Evolutionary conservation across 192 early-diverging fungal species (phyloP), one percentile per base, ranked within the genome.

Genomic region (Backusella parvicylindrica): DNA sequence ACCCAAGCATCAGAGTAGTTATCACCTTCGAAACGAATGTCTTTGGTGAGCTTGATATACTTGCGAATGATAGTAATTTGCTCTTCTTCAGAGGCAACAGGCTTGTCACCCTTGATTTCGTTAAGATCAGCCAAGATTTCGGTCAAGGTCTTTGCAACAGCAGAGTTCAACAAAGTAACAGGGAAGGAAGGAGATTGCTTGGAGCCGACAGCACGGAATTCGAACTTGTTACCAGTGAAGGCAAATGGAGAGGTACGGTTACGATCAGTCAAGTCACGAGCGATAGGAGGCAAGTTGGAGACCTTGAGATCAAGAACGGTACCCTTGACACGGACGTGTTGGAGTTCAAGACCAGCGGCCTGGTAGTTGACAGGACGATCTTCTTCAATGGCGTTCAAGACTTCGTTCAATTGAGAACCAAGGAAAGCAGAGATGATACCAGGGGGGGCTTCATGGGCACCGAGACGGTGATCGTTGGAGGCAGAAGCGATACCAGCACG

Each of bases 141-240:
- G 76, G 77, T 81, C 68, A 99, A 75, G 16, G 96, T 92, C 6
- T 90, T 88, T 12, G 96, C 91, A 23, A 99, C 96, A 43, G 95
- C 95, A 70, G 95, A 88, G 91, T 98, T 99, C 53, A 98, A 84
- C 70, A 99, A 83, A 0, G 95, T 94, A 67, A 96, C 91, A 18
- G 97, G 96, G 92, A 97, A 98, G 56, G 97, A 94, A 38, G 96
- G 94, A 32, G 95, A 96, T 88, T 97, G 96, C 89, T 97, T 97
- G 74, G 97, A 96, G 50, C 97, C 97, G 37, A 99, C 96, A 49
- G 97, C 95, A 84, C 96, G 93, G 96, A 97, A 99, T 91, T 99
- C 97, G 75, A 99, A 99, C 89, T 99, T 99, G 93, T 99, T 99
- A 49, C 97, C 97, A 68, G 97, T 99, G 84, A 99, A 99, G 71